These are phyloP conservation scores for Teratosphaeria destructans DNA, from an alignment of 2,329 filamentous ascomycete genomes.

Conservation along the genomic window DNA sequence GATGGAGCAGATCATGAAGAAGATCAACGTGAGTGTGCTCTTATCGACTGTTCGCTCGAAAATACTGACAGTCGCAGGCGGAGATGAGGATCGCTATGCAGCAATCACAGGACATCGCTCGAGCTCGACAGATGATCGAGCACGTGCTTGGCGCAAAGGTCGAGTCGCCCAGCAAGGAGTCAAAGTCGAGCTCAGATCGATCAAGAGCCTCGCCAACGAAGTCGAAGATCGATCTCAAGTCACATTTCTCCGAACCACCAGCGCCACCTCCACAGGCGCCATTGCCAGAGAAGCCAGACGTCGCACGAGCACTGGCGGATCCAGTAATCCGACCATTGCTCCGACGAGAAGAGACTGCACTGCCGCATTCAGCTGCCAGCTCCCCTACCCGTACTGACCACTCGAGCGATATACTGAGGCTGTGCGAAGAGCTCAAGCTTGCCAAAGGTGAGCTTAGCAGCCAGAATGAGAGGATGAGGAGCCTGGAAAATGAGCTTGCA, in stretches of 20 bases:
- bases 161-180: slow-evolving; percentile 31
- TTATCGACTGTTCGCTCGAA: slow-evolving; percentile 12
- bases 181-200: slow-evolving; percentile 37
- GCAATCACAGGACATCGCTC: slow-evolving; percentile 73
- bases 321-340: slow-evolving; percentile 49
- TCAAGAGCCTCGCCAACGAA: slow-evolving; percentile 41
- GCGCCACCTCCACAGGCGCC: slow-evolving; percentile 90
- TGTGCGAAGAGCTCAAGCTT: slow-evolving; percentile 74
- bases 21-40: slow-evolving; percentile 55
- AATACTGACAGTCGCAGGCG: slow-evolving; percentile 42
- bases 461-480: slow-evolving; percentile 69
- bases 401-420: slow-evolving; percentile 65
- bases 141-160: slow-evolving; percentile 63
- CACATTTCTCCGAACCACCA: slow-evolving; percentile 83
- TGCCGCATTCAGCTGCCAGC: slow-evolving; percentile 44
- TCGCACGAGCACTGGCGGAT: slow-evolving; percentile 38
- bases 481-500: slow-evolving; percentile 66
- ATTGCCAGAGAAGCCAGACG: slow-evolving; percentile 84
- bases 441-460: slow-evolving; percentile 79
- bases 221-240: slow-evolving; percentile 62
- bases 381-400: slow-evolving; percentile 51
- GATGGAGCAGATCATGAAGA: slow-evolving; percentile 89
- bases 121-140: slow-evolving; percentile 72
- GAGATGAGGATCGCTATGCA: slow-evolving; percentile 86
- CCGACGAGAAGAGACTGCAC: slow-evolving; percentile 66